These are phyloP conservation scores for Boletus pseudo-olivaceus DNA, from an alignment of 768 basidiomycete species.

Conservation along the genomic window DNA sequence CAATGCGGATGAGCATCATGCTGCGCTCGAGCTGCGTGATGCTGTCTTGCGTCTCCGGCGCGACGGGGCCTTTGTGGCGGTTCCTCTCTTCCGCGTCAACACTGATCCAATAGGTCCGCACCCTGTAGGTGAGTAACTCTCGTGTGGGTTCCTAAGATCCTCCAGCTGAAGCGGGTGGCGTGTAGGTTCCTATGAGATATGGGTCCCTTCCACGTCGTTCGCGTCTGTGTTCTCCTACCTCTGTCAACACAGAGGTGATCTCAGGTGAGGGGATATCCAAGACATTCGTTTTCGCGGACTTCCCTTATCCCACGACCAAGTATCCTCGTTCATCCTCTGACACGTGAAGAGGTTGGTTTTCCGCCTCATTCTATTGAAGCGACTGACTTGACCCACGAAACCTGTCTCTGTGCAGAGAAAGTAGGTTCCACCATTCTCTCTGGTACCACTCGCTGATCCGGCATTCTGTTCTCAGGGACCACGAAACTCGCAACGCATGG, in stretches of 20 bases:
- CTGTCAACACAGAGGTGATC: slow-evolving; percentile 57
- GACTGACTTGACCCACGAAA: not conserved
- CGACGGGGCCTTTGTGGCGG: slow-evolving; percentile 77
- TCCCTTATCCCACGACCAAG: slow-evolving; percentile 34
- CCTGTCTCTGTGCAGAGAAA: slow-evolving; percentile 38
- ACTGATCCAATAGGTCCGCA: slow-evolving; percentile 68
- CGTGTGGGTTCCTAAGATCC: not conserved
- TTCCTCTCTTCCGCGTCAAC: slow-evolving; percentile 72
- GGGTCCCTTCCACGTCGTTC: slow-evolving; percentile 75
- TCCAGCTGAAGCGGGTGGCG: not conserved
- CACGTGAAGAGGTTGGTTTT: slow-evolving; percentile 58
- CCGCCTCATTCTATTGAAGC: not conserved
- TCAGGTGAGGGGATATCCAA: slow-evolving; percentile 47
- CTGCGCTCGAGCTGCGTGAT: slow-evolving; percentile 66
- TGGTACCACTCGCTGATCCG: not conserved
- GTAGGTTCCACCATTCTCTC: slow-evolving; percentile 32
- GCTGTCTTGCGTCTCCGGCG: slow-evolving; percentile 66
- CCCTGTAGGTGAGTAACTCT: slow-evolving; percentile 55
- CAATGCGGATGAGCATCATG: slow-evolving; percentile 57
- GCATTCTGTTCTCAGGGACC: slow-evolving; percentile 46
- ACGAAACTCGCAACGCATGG: slow-evolving; percentile 69
- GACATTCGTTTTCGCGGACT: not conserved
- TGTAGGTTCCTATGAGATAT: slow-evolving; percentile 76
- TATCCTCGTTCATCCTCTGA: slow-evolving; percentile 71
- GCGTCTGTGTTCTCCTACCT: slow-evolving; percentile 75